phyloP scores from a whole-genome alignment of 2,329 filamentous ascomycete genomes.

The Xylariaceae sp. region DNA sequence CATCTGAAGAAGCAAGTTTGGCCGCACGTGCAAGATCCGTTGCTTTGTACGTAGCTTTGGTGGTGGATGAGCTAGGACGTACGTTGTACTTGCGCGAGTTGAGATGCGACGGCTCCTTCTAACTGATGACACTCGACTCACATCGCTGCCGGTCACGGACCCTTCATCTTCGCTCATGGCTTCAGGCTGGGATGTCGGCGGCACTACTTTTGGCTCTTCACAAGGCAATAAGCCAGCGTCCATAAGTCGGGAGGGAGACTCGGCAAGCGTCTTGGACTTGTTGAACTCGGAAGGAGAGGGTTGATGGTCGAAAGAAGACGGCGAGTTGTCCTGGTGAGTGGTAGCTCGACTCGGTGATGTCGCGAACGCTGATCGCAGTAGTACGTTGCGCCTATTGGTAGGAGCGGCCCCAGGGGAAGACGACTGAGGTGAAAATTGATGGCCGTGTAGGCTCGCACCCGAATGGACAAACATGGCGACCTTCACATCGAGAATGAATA shows the following conservation, averaged over 20 bases:
- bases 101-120: conserved; percentile 42
- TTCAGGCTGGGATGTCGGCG: conserved; percentile 20
- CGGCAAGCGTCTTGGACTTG: conserved; percentile 15
- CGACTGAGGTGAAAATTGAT: conserved; percentile 50
- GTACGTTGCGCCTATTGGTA: conserved; percentile 26
- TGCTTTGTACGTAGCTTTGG: conserved; percentile 58
- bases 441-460: conserved; percentile 58
- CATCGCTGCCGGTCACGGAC: conserved; percentile 46
- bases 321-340: conserved; percentile 18
- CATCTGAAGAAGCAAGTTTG: conserved; percentile 68
- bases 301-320: conserved; percentile 15
- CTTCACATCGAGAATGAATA: too few species aligned
- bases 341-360: conserved; percentile 24
- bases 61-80: conserved; percentile 66
- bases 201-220: conserved; percentile 26
- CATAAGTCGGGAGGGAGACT: conserved; percentile 11
- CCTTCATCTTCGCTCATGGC: conserved; percentile 50
- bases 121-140: conserved; percentile 39
- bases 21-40: conserved; percentile 63
- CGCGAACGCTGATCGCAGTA: conserved; percentile 30
- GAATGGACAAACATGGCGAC: conserved; percentile 57
- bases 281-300: conserved; percentile 8
- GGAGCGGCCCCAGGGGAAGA: conserved; percentile 32
- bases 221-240: conserved; percentile 20
- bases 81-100: conserved; percentile 59